Conservation (phyloP, 768 basidiomycete species). For the Erythrobasidium yunnanense region DNA sequence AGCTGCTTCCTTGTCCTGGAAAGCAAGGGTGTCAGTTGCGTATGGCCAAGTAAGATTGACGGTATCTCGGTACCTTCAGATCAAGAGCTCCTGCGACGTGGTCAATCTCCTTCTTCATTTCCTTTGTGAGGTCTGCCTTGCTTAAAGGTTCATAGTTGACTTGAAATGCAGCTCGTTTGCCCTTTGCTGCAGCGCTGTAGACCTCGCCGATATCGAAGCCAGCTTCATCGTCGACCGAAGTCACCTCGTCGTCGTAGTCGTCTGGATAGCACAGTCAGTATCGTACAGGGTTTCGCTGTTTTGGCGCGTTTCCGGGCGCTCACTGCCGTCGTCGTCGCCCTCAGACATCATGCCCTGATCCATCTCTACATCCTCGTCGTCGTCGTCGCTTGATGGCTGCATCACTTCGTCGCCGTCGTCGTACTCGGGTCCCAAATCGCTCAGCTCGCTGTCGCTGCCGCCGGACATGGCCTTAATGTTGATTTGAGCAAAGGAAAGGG, state of each 20-base stretch:
- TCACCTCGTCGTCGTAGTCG: not conserved
- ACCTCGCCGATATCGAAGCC: slow-evolving; percentile 49
- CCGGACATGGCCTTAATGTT: not conserved
- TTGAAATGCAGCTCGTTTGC: slow-evolving; percentile 63
- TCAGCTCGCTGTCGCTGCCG: not conserved
- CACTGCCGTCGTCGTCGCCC: slow-evolving; percentile 37
- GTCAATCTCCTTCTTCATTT: slow-evolving; percentile 68
- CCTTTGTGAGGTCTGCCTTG: slow-evolving; percentile 60
- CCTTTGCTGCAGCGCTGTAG: slow-evolving; percentile 49
- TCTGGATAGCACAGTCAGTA: not conserved
- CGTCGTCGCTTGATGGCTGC: not conserved
- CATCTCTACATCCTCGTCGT: slow-evolving; percentile 7
- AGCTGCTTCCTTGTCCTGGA: slow-evolving; percentile 60
- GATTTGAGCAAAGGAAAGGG: not conserved
- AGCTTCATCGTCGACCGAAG: not conserved
- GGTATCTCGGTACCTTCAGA: slow-evolving; percentile 53
- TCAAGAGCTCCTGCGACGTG: slow-evolving; percentile 78
- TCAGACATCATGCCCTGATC: slow-evolving; percentile 30
- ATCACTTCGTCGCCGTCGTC: not conserved
- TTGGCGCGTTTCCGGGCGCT: too few species aligned
- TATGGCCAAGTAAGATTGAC: not conserved
- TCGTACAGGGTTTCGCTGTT: slow-evolving; percentile 32
- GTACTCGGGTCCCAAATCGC: not conserved
- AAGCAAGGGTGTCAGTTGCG: too few species aligned
- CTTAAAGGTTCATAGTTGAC: slow-evolving; percentile 70